Evolutionary conservation across 352 stramenopile genomes (phyloP).

Genomic region (Phytophthora ohioensis): DNA sequence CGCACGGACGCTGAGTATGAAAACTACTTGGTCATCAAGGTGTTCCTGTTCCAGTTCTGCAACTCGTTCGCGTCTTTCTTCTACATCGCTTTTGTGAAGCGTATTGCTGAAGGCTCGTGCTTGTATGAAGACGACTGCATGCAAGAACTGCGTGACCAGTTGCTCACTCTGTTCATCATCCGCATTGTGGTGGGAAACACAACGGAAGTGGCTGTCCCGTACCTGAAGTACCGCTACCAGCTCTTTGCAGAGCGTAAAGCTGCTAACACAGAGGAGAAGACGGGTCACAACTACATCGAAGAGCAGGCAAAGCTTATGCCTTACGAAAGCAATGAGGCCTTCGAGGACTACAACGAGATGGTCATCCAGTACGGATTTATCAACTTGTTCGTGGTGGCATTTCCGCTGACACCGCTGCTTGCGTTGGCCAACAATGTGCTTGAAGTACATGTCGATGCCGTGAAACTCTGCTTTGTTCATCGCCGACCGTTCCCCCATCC

Average conservation of each 20-base stretch:
- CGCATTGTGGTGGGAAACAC: constrained; percentile 94
- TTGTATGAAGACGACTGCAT: constrained; percentile 84
- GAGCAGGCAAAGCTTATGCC: constrained; percentile 83
- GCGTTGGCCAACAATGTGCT: constrained; percentile 92
- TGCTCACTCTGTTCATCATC: constrained; percentile 94
- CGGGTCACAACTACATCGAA: constrained; percentile 83
- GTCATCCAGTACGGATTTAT: constrained; percentile 97
- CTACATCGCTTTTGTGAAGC: constrained; percentile 92
- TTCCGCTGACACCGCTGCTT: constrained; percentile 93
- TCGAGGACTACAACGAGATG: constrained; percentile 93
- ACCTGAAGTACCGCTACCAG: constrained; percentile 81
- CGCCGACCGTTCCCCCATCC: constrained; percentile 81
- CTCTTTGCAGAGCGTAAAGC: constrained; percentile 60
- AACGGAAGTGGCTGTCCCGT: constrained; percentile 88
- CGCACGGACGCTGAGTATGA: constrained; percentile 90
- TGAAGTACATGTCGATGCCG: constrained; percentile 91
- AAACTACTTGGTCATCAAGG: constrained; percentile 97
- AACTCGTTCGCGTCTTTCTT: constrained; percentile 98
- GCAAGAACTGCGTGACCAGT: constrained; percentile 90
- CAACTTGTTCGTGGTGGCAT: constrained; percentile 94
- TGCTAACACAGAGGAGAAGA: constrained; percentile 35
- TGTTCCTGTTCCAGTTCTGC: constrained; percentile 98
- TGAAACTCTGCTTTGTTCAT: constrained; percentile 85
- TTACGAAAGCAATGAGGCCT: constrained; percentile 85
- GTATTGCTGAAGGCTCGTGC: constrained; percentile 71